phyloP scores from a whole-genome alignment of 169 alveolate species.

The Fabrea salina region DNA sequence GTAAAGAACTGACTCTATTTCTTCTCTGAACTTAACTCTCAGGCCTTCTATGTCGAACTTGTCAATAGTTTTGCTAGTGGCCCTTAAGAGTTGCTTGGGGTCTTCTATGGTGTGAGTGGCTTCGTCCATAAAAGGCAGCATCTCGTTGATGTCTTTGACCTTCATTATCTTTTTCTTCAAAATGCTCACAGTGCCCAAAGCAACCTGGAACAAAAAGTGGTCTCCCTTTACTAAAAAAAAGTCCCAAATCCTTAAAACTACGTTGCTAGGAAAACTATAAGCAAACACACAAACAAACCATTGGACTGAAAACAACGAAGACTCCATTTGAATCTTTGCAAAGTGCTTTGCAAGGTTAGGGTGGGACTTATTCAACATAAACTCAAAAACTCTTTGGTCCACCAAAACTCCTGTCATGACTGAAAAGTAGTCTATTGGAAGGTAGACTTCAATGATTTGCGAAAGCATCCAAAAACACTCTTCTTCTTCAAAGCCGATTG shows the following conservation, averaged over 20 bases:
- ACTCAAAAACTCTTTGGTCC: slow-evolving; percentile 5
- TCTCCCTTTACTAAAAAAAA: neutral
- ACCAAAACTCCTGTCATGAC: slow-evolving; percentile 25
- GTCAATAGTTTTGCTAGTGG: too few relatives aligned
- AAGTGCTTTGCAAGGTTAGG: neutral
- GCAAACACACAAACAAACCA: slow-evolving; percentile 26
- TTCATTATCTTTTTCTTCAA: neutral
- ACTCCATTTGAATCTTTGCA: neutral
- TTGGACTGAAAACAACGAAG: neutral
- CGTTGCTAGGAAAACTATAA: neutral
- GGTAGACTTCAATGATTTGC: neutral
- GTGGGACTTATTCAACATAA: neutral
- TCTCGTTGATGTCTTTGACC: neutral
- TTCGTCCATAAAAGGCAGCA: neutral
- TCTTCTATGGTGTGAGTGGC: neutral
- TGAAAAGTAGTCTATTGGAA: slow-evolving; percentile 7
- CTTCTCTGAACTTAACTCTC: too few relatives aligned
- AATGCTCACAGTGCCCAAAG: neutral
- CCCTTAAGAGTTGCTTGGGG: too few relatives aligned
- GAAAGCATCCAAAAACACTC: slow-evolving; percentile 28
- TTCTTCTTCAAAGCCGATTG: slow-evolving; percentile 50
- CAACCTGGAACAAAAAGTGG: neutral
- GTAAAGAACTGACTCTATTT: too few relatives aligned
- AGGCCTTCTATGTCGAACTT: too few relatives aligned
- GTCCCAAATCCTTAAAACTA: slow-evolving; percentile 12